Base-by-base conservation (phyloP, 2,329 filamentous ascomycete genomes). In the Exophiala mesophila region DNA sequence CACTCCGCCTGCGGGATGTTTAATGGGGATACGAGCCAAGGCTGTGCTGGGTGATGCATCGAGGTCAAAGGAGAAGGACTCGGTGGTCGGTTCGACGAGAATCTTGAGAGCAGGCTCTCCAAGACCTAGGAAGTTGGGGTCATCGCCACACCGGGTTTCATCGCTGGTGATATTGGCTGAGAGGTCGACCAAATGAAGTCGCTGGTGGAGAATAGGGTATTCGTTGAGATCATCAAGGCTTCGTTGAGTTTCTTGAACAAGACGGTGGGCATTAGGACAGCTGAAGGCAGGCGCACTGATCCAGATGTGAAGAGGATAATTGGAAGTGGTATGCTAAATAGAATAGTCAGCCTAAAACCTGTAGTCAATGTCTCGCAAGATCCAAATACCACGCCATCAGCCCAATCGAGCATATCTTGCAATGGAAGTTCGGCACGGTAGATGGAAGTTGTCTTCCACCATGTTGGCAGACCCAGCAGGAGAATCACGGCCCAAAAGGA, bases 371-470 rank as follows among this genome's bases (percentile, higher is more conserved):
- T n/a, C n/a, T n/a, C n/a, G n/a, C n/a, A n/a, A 12, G 12, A 18
- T 24, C 26, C 40, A 34, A 41, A 34, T 64, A 94, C 89, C 75
- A 85, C 87, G 52, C 88, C 88, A 58, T 94, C 85, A 7, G 88
- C 85, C 90, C 92, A 97, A 49, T 84, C 77, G 54, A 85, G 77
- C 92, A 98, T 98, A 41, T 82, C 77, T 59, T 84, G 76, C 54
- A 96, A 65, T 4, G 92, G 92, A 55, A 98, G 69, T 32, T 81
- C 76, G 9, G 90, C 89, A 41, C 92, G 79, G 63, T 94, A 89
- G 41, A 97, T 94, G 0, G 85, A 84, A 3, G 92, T 98, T 1
- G 92, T 97, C 63, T 81, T 82, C 81, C 88, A 94, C 92, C 92
- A 98, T 76, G 94, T 83, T 44, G 92, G 92, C 53, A 98, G 64